Conservation (phyloP, 2,329 filamentous ascomycete genomes). For the Colletotrichum sp. region DNA sequence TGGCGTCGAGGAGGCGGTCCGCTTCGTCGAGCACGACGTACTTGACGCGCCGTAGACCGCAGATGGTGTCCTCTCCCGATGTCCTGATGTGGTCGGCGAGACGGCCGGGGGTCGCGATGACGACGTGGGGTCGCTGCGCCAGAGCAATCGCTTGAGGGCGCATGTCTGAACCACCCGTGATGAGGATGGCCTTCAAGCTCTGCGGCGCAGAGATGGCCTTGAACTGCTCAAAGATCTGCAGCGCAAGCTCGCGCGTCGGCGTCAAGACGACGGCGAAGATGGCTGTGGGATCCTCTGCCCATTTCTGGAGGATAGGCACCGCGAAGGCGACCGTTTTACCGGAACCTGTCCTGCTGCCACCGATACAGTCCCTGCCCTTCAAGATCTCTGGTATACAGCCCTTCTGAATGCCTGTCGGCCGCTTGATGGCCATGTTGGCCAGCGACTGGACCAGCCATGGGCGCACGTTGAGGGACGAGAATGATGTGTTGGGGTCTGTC, state of each 20-base stretch:
- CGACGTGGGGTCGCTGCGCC: slow-evolving; percentile 81
- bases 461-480: slow-evolving; percentile 74
- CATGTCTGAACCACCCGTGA: slow-evolving; percentile 95
- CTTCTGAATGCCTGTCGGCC: slow-evolving; percentile 91
- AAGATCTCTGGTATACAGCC: slow-evolving; percentile 93
- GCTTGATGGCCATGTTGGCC: slow-evolving; percentile 76
- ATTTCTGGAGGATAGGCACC: slow-evolving; percentile 90
- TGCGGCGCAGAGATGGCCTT: slow-evolving; percentile 90
- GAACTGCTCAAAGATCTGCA: slow-evolving; percentile 97
- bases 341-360: slow-evolving; percentile 91
- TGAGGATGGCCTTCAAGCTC: slow-evolving; percentile 83
- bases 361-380: slow-evolving; percentile 91
- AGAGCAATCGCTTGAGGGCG: slow-evolving; percentile 86
- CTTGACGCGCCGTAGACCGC: slow-evolving; percentile 77
- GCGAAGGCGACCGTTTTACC: slow-evolving; percentile 98
- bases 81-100: slow-evolving; percentile 92
- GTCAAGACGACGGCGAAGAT: slow-evolving; percentile 92
- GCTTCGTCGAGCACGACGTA: slow-evolving; percentile 96
- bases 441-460: slow-evolving; percentile 91
- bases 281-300: slow-evolving; percentile 89
- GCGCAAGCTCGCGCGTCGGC: slow-evolving; percentile 86
- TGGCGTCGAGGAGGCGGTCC: slow-evolving; percentile 80
- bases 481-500: slow-evolving; percentile 65
- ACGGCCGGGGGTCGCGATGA: slow-evolving; percentile 92
- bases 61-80: slow-evolving; percentile 89